Conservation (phyloP, 805 yeast species). For the Lachancea cidri region DNA sequence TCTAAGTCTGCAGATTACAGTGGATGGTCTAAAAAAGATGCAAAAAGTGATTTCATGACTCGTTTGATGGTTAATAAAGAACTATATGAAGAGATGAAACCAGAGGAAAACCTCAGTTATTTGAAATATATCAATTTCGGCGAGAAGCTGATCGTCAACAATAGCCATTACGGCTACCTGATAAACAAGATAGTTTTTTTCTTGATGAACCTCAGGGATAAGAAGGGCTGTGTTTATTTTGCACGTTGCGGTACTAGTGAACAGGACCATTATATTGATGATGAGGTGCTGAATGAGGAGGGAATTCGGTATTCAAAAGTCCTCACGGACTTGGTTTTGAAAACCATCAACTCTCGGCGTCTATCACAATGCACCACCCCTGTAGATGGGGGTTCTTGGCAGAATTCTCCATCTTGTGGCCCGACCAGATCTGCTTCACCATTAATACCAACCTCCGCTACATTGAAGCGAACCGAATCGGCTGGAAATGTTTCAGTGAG, state of each 20-base stretch:
- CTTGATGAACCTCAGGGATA: slow-evolving; percentile 84
- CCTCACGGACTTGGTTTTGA: slow-evolving; percentile 52
- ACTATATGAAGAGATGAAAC: slow-evolving; percentile 65
- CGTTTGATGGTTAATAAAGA: slow-evolving; percentile 66
- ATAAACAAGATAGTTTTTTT: slow-evolving; percentile 88
- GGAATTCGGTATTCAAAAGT: slow-evolving; percentile 65
- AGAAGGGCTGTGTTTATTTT: slow-evolving; percentile 85
- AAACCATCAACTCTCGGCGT: slow-evolving; percentile 29
- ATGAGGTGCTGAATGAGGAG: slow-evolving; percentile 73
- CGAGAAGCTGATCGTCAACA: slow-evolving; percentile 70
- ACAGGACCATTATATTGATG: slow-evolving; percentile 56
- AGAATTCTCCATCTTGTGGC: neutral
- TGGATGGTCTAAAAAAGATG: slow-evolving; percentile 68
- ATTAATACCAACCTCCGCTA: slow-evolving; percentile 25
- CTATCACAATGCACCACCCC: neutral
- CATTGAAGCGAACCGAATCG: slow-evolving; percentile 21
- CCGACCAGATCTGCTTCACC: slow-evolving; percentile 16
- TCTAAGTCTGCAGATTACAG: slow-evolving; percentile 81
- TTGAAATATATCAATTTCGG: slow-evolving; percentile 90
- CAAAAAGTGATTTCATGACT: slow-evolving; percentile 69
- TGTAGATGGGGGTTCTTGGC: neutral
- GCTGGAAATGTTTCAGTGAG: slow-evolving; percentile 25
- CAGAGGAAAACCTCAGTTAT: slow-evolving; percentile 55
- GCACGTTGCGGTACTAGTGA: slow-evolving; percentile 66
- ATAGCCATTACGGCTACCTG: slow-evolving; percentile 81